phyloP scores from a whole-genome alignment of 2,329 filamentous ascomycete species.

The Nothopassalora personata region DNA sequence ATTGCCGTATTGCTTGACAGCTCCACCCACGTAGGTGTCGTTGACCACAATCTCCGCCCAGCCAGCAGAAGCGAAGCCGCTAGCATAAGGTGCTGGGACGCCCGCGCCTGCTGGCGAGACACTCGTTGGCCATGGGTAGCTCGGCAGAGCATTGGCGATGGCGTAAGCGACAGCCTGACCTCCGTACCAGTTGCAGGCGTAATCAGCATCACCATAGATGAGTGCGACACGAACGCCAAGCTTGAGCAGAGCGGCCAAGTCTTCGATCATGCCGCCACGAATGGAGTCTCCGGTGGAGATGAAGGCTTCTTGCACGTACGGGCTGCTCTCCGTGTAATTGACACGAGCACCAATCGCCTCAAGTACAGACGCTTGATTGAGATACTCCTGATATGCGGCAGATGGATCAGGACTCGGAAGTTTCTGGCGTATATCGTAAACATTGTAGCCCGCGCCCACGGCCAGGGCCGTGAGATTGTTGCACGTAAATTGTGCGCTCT shows the following conservation, averaged over 20 bases:
- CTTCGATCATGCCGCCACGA: constrained; percentile 36
- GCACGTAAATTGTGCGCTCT: constrained; percentile 17
- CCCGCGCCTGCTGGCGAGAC: constrained; percentile 7
- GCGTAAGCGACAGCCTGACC: constrained; percentile 20
- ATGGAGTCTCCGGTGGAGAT: constrained; percentile 41
- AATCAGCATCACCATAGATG: constrained; percentile 61
- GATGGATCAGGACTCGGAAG: constrained; percentile 52
- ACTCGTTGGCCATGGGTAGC: constrained; percentile 12
- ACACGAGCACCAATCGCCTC: constrained; percentile 47
- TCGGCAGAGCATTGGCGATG: constrained; percentile 19
- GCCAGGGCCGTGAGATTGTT: constrained; percentile 21
- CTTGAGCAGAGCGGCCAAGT: constrained; percentile 39
- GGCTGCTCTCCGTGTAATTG: constrained; percentile 44
- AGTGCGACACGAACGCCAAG: constrained; percentile 52
- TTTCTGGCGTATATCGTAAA: constrained; percentile 50
- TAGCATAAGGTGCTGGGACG: constrained; percentile 39
- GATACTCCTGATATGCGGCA: constrained; percentile 46
- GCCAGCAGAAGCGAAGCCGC: constrained; percentile 59
- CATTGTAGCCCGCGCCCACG: constrained; percentile 17
- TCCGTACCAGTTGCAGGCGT: constrained; percentile 60
- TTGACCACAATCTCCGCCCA: constrained; percentile 70
- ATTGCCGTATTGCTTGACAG: constrained; percentile 71
- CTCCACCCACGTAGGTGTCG: constrained; percentile 62
- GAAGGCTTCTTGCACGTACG: constrained; percentile 40
- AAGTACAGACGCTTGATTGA: constrained; percentile 45